Conservation (phyloP, 1,284 basidiomycete species). For the Lignosus rhinocerotis region DNA sequence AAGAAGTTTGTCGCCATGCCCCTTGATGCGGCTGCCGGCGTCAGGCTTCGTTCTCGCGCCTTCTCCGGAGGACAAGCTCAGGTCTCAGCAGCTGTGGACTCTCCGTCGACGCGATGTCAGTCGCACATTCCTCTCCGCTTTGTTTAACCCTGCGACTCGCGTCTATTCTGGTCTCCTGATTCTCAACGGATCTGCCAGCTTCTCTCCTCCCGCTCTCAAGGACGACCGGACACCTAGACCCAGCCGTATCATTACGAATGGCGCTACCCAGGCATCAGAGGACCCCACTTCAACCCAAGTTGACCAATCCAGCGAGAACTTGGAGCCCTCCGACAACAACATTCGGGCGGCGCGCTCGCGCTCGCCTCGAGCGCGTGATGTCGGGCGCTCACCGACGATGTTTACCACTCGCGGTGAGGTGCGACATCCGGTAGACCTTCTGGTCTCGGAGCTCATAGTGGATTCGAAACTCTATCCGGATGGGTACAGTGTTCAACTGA, state of each 20-base stretch:
- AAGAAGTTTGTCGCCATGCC: slow-evolving; percentile 61
- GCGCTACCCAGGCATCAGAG: slow-evolving; percentile 1
- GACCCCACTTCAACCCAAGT: neutral
- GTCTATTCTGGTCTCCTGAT: slow-evolving; percentile 52
- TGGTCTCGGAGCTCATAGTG: slow-evolving; percentile 72
- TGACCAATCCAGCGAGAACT: slow-evolving; percentile 2
- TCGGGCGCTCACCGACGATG: slow-evolving; percentile 43
- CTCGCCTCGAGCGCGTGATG: slow-evolving; percentile 34
- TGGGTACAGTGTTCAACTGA: slow-evolving; percentile 63
- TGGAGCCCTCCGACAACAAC: slow-evolving; percentile 13
- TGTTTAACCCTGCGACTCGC: slow-evolving; percentile 48
- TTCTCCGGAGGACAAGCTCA: slow-evolving; percentile 45
- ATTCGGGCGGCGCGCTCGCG: slow-evolving; percentile 21
- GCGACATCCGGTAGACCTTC: slow-evolving; percentile 54
- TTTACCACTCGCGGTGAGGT: slow-evolving; percentile 65
- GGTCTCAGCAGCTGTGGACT: slow-evolving; percentile 46
- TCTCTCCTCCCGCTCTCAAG: slow-evolving; percentile 12
- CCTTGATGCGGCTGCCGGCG: slow-evolving; percentile 67
- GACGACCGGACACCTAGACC: slow-evolving; percentile 24
- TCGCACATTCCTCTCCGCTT: slow-evolving; percentile 51
- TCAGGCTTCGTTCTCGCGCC: slow-evolving; percentile 57
- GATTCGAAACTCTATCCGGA: slow-evolving; percentile 75
- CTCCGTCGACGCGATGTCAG: slow-evolving; percentile 57
- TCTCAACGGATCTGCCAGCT: slow-evolving; percentile 30
- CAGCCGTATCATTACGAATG: slow-evolving; percentile 15